Base-by-base conservation (phyloP, 768 basidiomycete species). In the Boletus reticulatus region DNA sequence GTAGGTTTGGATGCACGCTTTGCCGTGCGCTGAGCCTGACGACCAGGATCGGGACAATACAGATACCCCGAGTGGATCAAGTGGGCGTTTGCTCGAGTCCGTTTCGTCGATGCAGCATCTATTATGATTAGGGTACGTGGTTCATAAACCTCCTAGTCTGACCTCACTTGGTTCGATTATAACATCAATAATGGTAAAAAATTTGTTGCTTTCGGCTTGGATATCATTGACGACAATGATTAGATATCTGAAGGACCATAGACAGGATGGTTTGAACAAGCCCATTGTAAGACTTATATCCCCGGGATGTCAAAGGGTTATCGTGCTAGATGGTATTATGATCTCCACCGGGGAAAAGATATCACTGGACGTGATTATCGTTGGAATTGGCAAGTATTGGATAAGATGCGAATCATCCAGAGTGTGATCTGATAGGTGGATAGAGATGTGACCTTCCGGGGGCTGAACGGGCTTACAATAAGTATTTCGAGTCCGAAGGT, bases 1-100 rank as follows among this genome's bases (percentile, higher is more conserved):
- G 47, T 42, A 38, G 29, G 43, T 61, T 32, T 64, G 75, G 13
- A 75, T 82, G 76, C 67, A 62, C 63, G 62, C 61, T 58, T 39
- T 6, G 36, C 13, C 27, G 43, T 37, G 19, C 31, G 46, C 49
- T 14, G 12, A 43, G 38, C 12, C 17, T 57, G 44, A 46, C 16
- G 24, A 43, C 24, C 16, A 7, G 45, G 14, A 16, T 27, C 39
- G 44, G 43, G 29, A 6, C 48, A 19, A 48, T 39, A 39, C 45
- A 41, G 17, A 32, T 38, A 32, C 48, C 31, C 48, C 7, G 41
- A 37, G 36, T 50, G 54, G 48, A 32, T 50, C 34, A 22, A 43
- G 36, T 29, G 6, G 38, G 59, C 13, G 1, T 61, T 61, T 20
- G 32, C 39, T 2, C 38, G 12, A 17, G 36, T 54, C 27, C 49